These are phyloP conservation scores for Coemansia sp. DNA, from an alignment of 192 early-diverging fungal genomes.

Conservation along the genomic window DNA sequence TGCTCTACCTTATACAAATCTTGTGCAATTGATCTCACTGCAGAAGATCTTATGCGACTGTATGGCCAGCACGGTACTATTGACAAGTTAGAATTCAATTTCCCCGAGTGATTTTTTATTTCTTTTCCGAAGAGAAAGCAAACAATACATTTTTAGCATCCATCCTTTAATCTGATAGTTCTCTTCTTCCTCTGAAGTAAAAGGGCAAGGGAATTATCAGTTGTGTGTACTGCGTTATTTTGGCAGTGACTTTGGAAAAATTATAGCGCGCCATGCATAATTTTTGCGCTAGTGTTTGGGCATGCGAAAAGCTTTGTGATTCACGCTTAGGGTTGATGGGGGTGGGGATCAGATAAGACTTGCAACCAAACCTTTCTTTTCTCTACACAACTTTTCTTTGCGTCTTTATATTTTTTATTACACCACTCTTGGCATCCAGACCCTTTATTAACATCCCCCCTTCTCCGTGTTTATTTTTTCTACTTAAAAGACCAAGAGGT, in stretches of 20 bases:
- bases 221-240: no score
- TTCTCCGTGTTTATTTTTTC: not conserved
- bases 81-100: slow-evolving; percentile 25
- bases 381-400: slow-evolving; percentile 6
- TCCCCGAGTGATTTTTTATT: not conserved
- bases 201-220: no score
- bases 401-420: slow-evolving; percentile 4
- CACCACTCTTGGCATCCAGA: not conserved
- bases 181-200: no score
- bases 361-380: not conserved
- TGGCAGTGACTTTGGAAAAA: no score
- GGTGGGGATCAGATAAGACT: not conserved
- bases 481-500: not conserved
- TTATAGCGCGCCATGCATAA: no score
- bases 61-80: slow-evolving; percentile 46
- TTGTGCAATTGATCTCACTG: slow-evolving; percentile 54
- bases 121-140: not conserved
- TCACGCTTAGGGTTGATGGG: no score
- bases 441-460: not conserved
- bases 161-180: not conserved
- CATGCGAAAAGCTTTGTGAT: no score
- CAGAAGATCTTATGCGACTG: slow-evolving; percentile 51
- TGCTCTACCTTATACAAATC: slow-evolving; percentile 43
- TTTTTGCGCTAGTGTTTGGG: no score
- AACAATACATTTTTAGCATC: not conserved